Percentiles rank a stretch among this genome's conserved stretches.
These are phyloP conservation scores for Clavariopsis aquatica DNA, from an alignment of 495 filamentous ascomycete species.

Conservation along the genomic window DNA sequence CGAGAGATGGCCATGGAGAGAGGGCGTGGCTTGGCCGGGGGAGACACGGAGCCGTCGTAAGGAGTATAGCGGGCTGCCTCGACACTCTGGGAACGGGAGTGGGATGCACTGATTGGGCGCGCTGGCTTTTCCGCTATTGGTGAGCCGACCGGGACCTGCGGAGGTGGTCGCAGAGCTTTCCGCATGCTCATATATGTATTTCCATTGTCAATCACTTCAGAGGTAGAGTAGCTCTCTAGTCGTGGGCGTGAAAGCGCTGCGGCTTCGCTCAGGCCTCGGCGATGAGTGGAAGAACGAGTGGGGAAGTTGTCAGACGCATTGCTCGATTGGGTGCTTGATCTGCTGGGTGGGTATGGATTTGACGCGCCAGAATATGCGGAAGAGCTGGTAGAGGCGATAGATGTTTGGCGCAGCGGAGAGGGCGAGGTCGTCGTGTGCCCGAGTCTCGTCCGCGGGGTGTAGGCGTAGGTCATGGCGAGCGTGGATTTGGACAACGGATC, in stretches of 20 bases:
- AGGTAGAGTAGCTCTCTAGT: conserved; percentile 46
- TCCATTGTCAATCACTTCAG: conserved; percentile 54
- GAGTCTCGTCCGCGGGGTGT: conserved; percentile 42
- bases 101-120: conserved; percentile 32
- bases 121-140: conserved; percentile 43
- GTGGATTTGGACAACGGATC: neutral
- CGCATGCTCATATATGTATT: conserved; percentile 68
- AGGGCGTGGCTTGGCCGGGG: conserved; percentile 38
- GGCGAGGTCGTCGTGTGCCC: conserved; percentile 59
- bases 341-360: conserved; percentile 55
- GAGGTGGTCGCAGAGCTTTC: conserved; percentile 74
- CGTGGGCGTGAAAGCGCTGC: conserved; percentile 50
- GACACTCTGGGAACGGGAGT: conserved; percentile 38
- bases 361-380: conserved; percentile 68
- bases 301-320: conserved; percentile 65
- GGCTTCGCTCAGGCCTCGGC: conserved; percentile 75
- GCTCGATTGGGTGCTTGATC: conserved; percentile 77
- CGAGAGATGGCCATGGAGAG: conserved; percentile 43
- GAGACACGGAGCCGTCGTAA: conserved; percentile 39
- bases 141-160: conserved; percentile 62
- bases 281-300: conserved; percentile 57
- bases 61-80: conserved; percentile 24
- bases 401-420: conserved; percentile 69
- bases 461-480: conserved; percentile 35
- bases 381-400: conserved; percentile 75